Evolutionary conservation across 2,329 filamentous ascomycete genomes (phyloP).

Genomic region (Fusarium multiceps): DNA sequence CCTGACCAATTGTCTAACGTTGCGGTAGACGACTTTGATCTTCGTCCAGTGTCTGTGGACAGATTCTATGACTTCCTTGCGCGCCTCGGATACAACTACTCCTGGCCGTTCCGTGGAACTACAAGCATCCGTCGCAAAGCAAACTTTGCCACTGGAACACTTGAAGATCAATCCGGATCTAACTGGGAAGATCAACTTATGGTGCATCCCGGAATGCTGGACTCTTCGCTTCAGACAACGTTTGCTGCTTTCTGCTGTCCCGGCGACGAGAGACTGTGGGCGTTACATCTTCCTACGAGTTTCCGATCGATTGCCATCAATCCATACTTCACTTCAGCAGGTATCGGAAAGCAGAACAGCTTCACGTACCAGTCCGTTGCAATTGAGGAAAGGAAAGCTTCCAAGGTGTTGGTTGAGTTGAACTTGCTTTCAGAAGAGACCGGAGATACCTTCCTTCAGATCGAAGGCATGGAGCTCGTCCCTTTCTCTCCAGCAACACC

Average conservation of each 20-base stretch:
- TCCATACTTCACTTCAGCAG: background rate
- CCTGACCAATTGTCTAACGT: too few relatives aligned
- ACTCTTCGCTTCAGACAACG: slow-evolving; percentile 50
- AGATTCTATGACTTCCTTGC: background rate
- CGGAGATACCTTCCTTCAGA: too few relatives aligned
- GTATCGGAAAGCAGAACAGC: too few relatives aligned
- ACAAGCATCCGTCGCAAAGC: background rate
- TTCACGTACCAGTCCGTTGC: too few relatives aligned
- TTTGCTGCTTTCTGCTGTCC: slow-evolving; percentile 49
- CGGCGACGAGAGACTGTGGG: slow-evolving; percentile 48
- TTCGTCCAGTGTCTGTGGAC: background rate
- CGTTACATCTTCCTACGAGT: slow-evolving; percentile 39
- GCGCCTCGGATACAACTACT: background rate
- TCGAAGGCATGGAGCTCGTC: too few relatives aligned
- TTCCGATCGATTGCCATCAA: background rate
- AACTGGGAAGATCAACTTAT: background rate
- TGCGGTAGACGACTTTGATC: background rate
- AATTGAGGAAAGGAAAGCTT: too few relatives aligned
- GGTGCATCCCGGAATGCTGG: slow-evolving; percentile 40
- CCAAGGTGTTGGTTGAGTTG: too few relatives aligned
- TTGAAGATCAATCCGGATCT: background rate
- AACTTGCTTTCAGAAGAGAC: too few relatives aligned
- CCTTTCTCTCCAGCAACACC: too few relatives aligned
- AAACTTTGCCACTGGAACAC: background rate
- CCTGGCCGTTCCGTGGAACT: background rate